A percentile compares a stretch with the other conserved stretches of the same genome.
phyloP scores from a whole-genome alignment of 1,284 basidiomycete species.

The Apiotrichum gamsii region DNA sequence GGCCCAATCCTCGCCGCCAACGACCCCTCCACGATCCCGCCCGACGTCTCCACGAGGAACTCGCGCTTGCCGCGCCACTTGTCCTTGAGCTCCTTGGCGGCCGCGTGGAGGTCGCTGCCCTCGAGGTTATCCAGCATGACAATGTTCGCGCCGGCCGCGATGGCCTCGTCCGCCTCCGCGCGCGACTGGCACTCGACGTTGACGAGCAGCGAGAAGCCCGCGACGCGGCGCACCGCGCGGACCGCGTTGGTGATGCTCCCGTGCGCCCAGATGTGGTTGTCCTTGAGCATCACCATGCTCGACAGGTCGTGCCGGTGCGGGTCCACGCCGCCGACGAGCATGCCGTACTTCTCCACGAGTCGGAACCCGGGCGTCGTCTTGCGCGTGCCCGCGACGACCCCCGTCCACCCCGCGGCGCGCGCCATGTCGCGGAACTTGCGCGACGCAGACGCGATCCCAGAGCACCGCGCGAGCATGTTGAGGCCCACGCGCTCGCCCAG shows the following conservation, averaged over 20 bases:
- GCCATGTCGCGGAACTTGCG: slow-evolving; percentile 76
- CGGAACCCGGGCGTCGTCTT: slow-evolving; percentile 99
- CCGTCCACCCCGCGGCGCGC: slow-evolving; percentile 68
- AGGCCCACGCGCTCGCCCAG: slow-evolving; percentile 91
- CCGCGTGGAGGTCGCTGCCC: slow-evolving; percentile 61
- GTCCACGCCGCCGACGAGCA: slow-evolving; percentile 96
- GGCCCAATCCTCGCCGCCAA: slow-evolving; percentile 43
- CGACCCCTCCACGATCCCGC: slow-evolving; percentile 78
- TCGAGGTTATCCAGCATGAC: slow-evolving; percentile 97
- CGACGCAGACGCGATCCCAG: slow-evolving; percentile 91
- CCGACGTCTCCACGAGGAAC: slow-evolving; percentile 85
- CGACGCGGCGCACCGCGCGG: slow-evolving; percentile 73
- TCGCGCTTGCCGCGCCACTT: slow-evolving; percentile 57
- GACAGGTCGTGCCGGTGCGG: slow-evolving; percentile 93
- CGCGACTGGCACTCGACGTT: slow-evolving; percentile 91
- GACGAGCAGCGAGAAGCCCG: slow-evolving; percentile 85
- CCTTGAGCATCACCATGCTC: slow-evolving; percentile 99
- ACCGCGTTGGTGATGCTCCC: slow-evolving; percentile 89
- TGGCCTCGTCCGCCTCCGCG: slow-evolving; percentile 89
- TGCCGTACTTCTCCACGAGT: slow-evolving; percentile 96
- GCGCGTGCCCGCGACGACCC: slow-evolving; percentile 88
- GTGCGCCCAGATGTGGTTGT: slow-evolving; percentile 94
- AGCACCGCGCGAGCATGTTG: slow-evolving; percentile 90
- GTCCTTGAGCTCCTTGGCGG: slow-evolving; percentile 65
- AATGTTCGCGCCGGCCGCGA: slow-evolving; percentile 91